Evolutionary conservation across 2,329 filamentous ascomycete genomes (phyloP).

Genomic region (Aspergillus calidoustus): DNA sequence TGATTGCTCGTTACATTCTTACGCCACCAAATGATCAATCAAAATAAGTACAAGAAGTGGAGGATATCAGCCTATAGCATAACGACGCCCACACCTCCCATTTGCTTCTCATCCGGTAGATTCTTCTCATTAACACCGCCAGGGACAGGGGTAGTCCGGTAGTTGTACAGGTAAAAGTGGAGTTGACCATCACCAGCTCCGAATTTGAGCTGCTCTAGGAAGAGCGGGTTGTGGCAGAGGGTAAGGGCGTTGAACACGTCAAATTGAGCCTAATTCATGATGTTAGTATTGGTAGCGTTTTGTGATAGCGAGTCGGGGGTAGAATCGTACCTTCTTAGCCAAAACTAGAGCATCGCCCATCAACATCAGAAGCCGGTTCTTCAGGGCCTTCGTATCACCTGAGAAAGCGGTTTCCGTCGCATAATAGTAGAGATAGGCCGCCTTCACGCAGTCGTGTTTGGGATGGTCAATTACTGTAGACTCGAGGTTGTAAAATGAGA

Average conservation of each 20-base stretch:
- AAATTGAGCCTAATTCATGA: constrained; percentile 64
- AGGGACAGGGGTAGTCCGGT: constrained; percentile 80
- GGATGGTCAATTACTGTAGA: constrained; percentile 85
- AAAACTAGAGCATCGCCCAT: constrained; percentile 85
- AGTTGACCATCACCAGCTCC: constrained; percentile 91
- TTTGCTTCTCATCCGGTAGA: constrained; percentile 72
- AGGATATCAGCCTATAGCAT: constrained; percentile 64
- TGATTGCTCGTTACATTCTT: constrained; percentile 2
- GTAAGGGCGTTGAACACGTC: constrained; percentile 98
- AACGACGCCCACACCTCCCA: constrained; percentile 88
- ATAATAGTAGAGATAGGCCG: constrained; percentile 98
- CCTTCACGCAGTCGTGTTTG: constrained; percentile 78
- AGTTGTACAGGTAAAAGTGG: constrained; percentile 98
- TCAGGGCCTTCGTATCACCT: constrained; percentile 62
- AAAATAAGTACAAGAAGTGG: constrained; percentile 10
- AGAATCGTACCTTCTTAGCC: constrained; percentile 69
- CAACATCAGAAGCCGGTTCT: constrained; percentile 78
- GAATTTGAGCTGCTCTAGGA: constrained; percentile 93
- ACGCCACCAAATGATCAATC: constrained; percentile 40
- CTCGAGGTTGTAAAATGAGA: constrained; percentile 95
- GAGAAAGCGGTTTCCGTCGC: constrained; percentile 78
- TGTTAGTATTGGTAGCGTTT: constrained; percentile 8
- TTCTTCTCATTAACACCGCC: constrained; percentile 85
- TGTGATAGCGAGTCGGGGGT: not conserved
- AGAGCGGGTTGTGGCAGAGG: constrained; percentile 89